A percentile compares a stretch with the other conserved stretches of the same genome.
These are phyloP conservation scores for Taiwanofungus camphoratus DNA, from an alignment of 1,284 basidiomycete genomes.

Conservation along the genomic window DNA sequence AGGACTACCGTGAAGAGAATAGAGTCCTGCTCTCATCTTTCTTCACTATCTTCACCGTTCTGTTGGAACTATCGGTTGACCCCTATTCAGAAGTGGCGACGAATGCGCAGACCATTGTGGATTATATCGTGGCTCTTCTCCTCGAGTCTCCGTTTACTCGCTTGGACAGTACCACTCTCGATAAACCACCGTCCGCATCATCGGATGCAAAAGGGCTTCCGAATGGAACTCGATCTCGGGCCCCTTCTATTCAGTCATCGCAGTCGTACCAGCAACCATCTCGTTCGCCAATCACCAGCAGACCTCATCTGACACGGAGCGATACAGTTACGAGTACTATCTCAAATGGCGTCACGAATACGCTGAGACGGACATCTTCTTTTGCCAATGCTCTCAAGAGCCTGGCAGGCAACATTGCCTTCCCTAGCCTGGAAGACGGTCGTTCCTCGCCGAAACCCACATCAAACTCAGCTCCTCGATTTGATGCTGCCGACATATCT, in stretches of 20 bases:
- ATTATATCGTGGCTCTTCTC: slow-evolving; percentile 88
- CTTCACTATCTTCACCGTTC: slow-evolving; percentile 87
- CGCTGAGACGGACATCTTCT: slow-evolving; percentile 75
- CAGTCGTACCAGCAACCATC: slow-evolving; percentile 25
- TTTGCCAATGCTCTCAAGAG: slow-evolving; percentile 81
- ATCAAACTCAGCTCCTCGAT: slow-evolving; percentile 7
- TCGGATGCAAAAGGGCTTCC: slow-evolving; percentile 13
- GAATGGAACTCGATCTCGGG: slow-evolving; percentile 39
- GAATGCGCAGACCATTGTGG: slow-evolving; percentile 86
- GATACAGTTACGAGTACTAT: slow-evolving; percentile 60
- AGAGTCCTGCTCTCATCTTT: slow-evolving; percentile 83
- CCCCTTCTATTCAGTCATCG: slow-evolving; percentile 45
- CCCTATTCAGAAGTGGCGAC: slow-evolving; percentile 91
- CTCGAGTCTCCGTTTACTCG: slow-evolving; percentile 83
- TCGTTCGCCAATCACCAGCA: slow-evolving; percentile 31
- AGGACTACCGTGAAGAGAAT: slow-evolving; percentile 69
- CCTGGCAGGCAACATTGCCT: slow-evolving; percentile 65
- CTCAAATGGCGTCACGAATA: slow-evolving; percentile 54
- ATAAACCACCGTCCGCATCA: slow-evolving; percentile 42
- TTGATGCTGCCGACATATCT: slow-evolving; percentile 40
- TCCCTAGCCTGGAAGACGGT: slow-evolving; percentile 55
- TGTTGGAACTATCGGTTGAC: slow-evolving; percentile 90
- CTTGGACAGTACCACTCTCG: slow-evolving; percentile 61
- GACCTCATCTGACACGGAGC: slow-evolving; percentile 47
- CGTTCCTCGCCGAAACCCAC: slow-evolving; percentile 39